These are phyloP conservation scores for Xerocomus nothofagi DNA, from an alignment of 1,284 basidiomycete genomes.

Conservation along the genomic window DNA sequence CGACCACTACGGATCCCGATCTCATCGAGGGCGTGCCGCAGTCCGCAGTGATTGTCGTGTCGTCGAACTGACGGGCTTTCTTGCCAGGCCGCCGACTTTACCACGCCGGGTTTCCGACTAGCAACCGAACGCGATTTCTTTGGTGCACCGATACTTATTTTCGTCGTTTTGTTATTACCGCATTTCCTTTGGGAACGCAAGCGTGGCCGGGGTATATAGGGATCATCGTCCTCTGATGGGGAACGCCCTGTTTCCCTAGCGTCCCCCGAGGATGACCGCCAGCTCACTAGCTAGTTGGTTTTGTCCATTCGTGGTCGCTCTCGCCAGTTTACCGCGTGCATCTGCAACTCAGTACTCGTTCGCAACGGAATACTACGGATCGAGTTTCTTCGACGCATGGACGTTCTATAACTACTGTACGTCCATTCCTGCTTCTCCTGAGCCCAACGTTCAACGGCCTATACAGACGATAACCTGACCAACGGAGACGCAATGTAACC, in stretches of 20 bases:
- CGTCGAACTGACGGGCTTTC: no score
- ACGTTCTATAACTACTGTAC: slow-evolving; percentile 51
- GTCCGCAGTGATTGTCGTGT: no score
- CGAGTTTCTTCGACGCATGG: slow-evolving; percentile 57
- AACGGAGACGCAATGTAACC: slow-evolving; percentile 65
- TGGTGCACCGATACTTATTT: slow-evolving; percentile 1
- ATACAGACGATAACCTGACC: slow-evolving; percentile 64
- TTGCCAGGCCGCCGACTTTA: no score
- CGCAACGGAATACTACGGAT: slow-evolving; percentile 49
- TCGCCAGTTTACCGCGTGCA: slow-evolving; percentile 8
- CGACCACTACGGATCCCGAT: slow-evolving; percentile 1
- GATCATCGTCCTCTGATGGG: background rate
- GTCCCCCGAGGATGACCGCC: slow-evolving; percentile 10
- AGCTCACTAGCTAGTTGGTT: slow-evolving; percentile 7
- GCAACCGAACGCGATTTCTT: background rate
- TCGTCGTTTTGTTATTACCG: background rate
- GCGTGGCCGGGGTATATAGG: slow-evolving; percentile 12
- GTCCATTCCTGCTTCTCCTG: slow-evolving; percentile 16
- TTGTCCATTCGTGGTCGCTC: slow-evolving; percentile 5
- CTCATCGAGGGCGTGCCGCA: no score
- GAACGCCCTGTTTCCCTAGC: background rate
- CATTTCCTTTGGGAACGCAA: background rate
- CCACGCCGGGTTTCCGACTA: slow-evolving; percentile 2
- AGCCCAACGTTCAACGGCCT: background rate
- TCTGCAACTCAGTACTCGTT: slow-evolving; percentile 42